Percentiles rank a stretch among this genome's conserved stretches.
Evolutionary conservation across 2,329 filamentous ascomycete genomes (phyloP).

Genomic region (Camillea tinctor): DNA sequence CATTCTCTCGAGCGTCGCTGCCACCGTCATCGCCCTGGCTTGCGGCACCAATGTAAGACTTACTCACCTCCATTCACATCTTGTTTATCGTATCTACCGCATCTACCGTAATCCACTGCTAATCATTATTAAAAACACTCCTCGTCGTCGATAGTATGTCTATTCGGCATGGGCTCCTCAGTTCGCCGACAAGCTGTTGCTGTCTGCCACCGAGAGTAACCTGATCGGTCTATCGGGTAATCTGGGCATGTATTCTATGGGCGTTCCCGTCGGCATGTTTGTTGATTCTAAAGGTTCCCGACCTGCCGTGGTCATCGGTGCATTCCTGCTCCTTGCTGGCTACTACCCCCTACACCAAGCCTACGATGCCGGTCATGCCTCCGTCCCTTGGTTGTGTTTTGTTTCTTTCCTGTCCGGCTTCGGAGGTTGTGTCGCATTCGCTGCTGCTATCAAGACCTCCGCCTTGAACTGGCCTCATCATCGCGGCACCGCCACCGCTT

Average conservation of each 20-base stretch:
- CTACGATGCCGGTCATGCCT: slow-evolving; percentile 65
- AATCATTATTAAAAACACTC: slow-evolving; percentile 2
- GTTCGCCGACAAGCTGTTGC: slow-evolving; percentile 80
- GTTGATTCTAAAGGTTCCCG: slow-evolving; percentile 81
- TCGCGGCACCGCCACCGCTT: slow-evolving; percentile 89
- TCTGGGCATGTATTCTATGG: slow-evolving; percentile 89
- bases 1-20: slow-evolving; percentile 79
- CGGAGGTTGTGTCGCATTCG: slow-evolving; percentile 89
- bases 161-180: slow-evolving; percentile 98
- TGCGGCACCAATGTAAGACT: slow-evolving; percentile 84
- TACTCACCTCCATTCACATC: not conserved
- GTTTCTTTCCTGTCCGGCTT: slow-evolving; percentile 84
- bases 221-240: slow-evolving; percentile 84
- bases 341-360: slow-evolving; percentile 85
- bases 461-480: slow-evolving; percentile 90
- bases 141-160: slow-evolving; percentile 67
- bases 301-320: slow-evolving; percentile 73
- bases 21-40: slow-evolving; percentile 79
- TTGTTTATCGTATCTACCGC: not conserved
- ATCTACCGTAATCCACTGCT: not conserved
- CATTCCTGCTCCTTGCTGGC: slow-evolving; percentile 69
- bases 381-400: slow-evolving; percentile 67
- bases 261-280: slow-evolving; percentile 84
- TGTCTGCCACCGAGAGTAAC: slow-evolving; percentile 92
- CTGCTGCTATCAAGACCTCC: slow-evolving; percentile 79